phyloP scores from a whole-genome alignment of 176 grass and related monocot species.

The Alloteropsis semialata region DNA sequence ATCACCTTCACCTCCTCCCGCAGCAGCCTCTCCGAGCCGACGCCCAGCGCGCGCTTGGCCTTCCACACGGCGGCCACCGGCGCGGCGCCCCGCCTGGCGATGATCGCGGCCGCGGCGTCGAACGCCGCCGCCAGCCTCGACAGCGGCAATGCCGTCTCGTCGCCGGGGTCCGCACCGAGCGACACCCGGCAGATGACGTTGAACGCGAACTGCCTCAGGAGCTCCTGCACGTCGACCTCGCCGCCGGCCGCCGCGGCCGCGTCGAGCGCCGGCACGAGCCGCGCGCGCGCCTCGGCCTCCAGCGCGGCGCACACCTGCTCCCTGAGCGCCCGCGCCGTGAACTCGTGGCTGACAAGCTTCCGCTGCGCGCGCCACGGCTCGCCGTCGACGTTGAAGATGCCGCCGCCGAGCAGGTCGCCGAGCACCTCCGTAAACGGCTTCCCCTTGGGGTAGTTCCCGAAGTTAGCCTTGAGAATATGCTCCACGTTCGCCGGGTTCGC shows the following conservation, averaged over 20 bases:
- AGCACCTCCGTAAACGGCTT: not conserved
- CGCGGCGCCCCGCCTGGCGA: not conserved
- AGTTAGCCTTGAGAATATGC: not conserved
- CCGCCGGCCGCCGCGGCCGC: not conserved
- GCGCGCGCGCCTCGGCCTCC: not conserved
- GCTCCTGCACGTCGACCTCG: not conserved
- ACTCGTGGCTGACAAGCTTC: not conserved
- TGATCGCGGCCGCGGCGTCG: not conserved
- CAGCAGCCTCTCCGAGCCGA: not conserved
- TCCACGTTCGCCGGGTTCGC: not conserved
- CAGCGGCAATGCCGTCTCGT: not conserved
- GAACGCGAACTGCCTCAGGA: not conserved
- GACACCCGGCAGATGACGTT: not conserved
- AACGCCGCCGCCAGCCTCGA: not conserved
- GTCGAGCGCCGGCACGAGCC: not conserved
- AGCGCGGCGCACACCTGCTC: not conserved
- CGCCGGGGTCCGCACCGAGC: not conserved
- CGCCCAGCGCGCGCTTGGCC: not conserved
- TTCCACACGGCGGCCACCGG: not conserved
- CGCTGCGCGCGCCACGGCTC: not conserved
- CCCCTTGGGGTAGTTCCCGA: not conserved
- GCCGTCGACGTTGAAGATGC: not conserved
- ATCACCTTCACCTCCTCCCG: not conserved
- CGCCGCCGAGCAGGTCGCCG: not conserved
- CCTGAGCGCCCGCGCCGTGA: not conserved